Conservation (phyloP, 306 rosid species). For the Lupinus albus region DNA sequence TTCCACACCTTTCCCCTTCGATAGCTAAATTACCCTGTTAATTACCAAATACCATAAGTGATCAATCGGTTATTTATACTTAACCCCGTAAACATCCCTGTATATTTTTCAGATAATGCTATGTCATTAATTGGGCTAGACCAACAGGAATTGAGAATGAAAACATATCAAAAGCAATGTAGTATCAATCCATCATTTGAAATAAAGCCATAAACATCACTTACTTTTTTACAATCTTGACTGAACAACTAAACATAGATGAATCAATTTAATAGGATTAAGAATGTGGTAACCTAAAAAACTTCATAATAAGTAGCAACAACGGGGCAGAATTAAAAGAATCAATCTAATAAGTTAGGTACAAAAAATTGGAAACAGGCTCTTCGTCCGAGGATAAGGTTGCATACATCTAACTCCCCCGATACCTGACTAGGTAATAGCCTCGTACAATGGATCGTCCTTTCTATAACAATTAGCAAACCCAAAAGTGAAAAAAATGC, state of each 20-base stretch:
- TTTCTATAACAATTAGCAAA: constrained; percentile 34
- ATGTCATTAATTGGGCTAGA: neutral
- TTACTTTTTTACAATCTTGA: neutral
- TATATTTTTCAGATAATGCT: constrained; percentile 3
- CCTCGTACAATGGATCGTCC: too few species aligned
- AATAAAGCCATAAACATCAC: constrained; percentile 13
- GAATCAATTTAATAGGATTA: constrained; percentile 14
- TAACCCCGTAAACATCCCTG: neutral
- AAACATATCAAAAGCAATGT: neutral
- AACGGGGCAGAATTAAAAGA: too few species aligned
- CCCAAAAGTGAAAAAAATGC: constrained; percentile 11
- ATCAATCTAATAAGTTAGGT: too few species aligned
- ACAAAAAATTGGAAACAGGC: too few species aligned
- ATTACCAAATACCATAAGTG: constrained; percentile 24
- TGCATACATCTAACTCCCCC: too few species aligned
- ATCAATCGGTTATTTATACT: constrained; percentile 8
- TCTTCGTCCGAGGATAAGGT: too few species aligned
- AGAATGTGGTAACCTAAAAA: neutral
- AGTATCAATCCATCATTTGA: neutral
- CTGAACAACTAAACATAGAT: neutral
- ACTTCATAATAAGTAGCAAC: neutral
- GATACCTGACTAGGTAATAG: too few species aligned
- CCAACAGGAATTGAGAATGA: neutral
- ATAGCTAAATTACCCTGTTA: constrained; percentile 59
- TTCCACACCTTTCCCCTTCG: constrained; percentile 86